A percentile compares a stretch with the other conserved stretches of the same genome.
Evolutionary conservation across 1,139 yeast genomes (phyloP).

Genomic region (Candida pseudoviswanathii): DNA sequence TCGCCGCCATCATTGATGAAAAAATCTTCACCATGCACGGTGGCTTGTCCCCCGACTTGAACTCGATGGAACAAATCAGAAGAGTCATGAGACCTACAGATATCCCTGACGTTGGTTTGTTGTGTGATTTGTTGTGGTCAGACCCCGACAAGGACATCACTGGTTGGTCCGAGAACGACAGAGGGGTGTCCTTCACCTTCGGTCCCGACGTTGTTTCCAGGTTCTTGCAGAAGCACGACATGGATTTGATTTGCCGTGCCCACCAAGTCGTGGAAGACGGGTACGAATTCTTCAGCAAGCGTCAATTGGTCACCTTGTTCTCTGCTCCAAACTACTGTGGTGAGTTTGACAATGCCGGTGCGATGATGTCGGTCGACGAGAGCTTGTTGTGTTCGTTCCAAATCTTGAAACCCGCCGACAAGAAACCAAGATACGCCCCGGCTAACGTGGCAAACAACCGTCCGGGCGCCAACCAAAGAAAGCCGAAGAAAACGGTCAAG

Average conservation of each 20-base stretch:
- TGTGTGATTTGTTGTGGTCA: constrained; percentile 96
- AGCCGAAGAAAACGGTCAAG: constrained; percentile 65
- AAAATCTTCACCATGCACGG: constrained; percentile 99
- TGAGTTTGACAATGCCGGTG: constrained; percentile 98
- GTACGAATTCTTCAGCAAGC: constrained; percentile 92
- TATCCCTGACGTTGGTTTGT: constrained; percentile 93
- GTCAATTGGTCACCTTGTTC: constrained; percentile 92
- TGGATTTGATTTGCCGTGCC: constrained; percentile 97
- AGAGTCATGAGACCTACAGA: constrained; percentile 99
- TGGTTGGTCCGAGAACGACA: constrained; percentile 98
- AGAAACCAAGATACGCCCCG: constrained; percentile 66
- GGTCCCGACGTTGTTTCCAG: constrained; percentile 97
- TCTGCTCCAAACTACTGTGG: constrained; percentile 99
- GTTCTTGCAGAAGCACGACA: constrained; percentile 91
- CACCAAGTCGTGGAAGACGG: constrained; percentile 99
- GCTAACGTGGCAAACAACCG: constrained; percentile 54
- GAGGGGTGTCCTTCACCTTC: constrained; percentile 96
- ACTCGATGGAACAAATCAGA: constrained; percentile 97
- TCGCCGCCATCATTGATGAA: constrained; percentile 96
- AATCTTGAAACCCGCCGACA: constrained; percentile 96
- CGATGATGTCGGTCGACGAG: constrained; percentile 99
- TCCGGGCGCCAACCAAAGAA: constrained; percentile 69
- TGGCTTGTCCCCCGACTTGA: constrained; percentile 94
- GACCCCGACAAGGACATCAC: constrained; percentile 98
- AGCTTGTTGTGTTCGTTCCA: constrained; percentile 95